Base-by-base conservation (phyloP, 2,329 filamentous ascomycete genomes). In the Lachnellula hyalina region DNA sequence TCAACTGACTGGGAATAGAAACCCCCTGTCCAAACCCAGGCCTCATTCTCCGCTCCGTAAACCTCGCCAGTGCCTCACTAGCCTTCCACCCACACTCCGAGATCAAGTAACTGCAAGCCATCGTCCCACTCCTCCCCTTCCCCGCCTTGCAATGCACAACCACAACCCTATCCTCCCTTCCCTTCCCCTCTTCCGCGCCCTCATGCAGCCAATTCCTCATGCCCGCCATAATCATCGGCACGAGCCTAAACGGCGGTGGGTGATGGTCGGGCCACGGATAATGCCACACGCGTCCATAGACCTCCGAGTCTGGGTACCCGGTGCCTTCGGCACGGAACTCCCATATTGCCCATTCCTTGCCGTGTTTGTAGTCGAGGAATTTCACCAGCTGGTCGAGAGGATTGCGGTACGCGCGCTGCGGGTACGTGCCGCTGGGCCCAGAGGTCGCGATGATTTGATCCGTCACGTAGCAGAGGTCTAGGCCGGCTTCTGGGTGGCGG, bases 241-340 rank as follows among this genome's bases (percentile, higher is more conserved):
- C 85, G 19, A 97, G 77, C 21, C 84, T 80, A 66, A 99, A 99
- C 0, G 94, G 94, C 51, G 94, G 94, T 3, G 94, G 94, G 69
- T 99, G 94, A 69, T 99, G 94, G 69, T 99, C 94, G 0, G 94
- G 94, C 84, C 90, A 99, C 0, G 94, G 94, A 67, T 92, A 97
- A 73, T 99, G 94, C 60, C 87, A 83, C 60, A 97, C 86, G 3
- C 92, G 81, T 35, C 83, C 80, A 69, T 96, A 90, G 1, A 99
- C 93, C 55, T 92, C 89, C 17, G 85, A 82, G 68, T 99, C 94
- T 0, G 91, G 91, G 67, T 99, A 99, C 1, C 94, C 94, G 0
- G 94, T 96, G 5, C 94, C 94, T 71, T 99, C 94, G 36, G 91
- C 94, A 46, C 94, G 86, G 65, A 99, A 99, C 73, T 99, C 94